Conservation (phyloP, 2,329 filamentous ascomycete genomes). For the Coniochaeta ligniaria region DNA sequence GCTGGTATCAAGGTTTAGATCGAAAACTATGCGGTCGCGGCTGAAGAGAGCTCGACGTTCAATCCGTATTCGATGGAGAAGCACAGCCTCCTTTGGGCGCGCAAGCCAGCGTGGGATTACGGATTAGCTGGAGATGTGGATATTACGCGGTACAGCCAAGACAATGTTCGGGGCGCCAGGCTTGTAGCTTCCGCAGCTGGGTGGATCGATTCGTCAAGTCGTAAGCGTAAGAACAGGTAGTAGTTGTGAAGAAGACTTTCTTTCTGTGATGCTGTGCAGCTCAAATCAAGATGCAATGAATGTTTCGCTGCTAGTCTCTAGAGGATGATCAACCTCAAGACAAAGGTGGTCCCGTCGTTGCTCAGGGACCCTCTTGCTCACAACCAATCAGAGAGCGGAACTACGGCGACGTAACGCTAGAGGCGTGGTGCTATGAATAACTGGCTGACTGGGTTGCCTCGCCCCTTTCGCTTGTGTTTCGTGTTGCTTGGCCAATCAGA, state of each 20-base stretch:
- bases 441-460: neutral
- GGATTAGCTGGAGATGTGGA: slow-evolving; percentile 1
- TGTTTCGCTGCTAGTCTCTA: neutral
- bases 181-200: neutral
- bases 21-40: neutral
- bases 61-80: slow-evolving; percentile 1
- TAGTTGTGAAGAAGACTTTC: neutral
- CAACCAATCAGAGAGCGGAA: neutral
- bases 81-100: slow-evolving; percentile 2
- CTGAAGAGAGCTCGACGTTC: neutral
- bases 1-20: neutral
- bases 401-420: neutral
- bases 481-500: neutral
- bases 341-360: neutral
- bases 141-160: neutral
- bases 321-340: neutral
- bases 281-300: neutral
- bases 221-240: neutral
- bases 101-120: slow-evolving; percentile 1
- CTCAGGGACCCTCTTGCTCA: neutral
- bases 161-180: neutral
- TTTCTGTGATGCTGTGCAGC: neutral
- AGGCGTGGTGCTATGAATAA: neutral
- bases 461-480: neutral
- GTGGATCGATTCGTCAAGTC: neutral